These are phyloP conservation scores for Sphagnum tenellum DNA, from an alignment of 225 moss, liverwort and hornwort species.

Conservation along the genomic window DNA sequence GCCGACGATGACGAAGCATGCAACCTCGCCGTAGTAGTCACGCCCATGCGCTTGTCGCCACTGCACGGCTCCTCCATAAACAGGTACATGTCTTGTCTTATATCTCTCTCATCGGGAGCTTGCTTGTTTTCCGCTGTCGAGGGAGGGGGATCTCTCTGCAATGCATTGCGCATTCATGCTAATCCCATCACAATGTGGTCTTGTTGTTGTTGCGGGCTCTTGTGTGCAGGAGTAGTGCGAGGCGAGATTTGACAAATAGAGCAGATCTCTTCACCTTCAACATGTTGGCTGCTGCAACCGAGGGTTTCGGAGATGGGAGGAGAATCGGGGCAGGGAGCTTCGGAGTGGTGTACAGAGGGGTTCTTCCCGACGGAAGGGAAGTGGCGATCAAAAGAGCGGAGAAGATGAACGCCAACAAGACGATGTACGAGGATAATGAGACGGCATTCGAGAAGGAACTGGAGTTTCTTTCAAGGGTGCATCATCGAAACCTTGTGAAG, in stretches of 20 bases:
- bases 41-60: too few species aligned
- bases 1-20: too few species aligned
- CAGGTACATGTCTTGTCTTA: too few species aligned
- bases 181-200: neutral
- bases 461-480: slow-evolving; percentile 7
- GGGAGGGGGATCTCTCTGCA: too few species aligned
- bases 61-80: too few species aligned
- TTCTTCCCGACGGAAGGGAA: slow-evolving; percentile 15
- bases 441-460: slow-evolving; percentile 7
- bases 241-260: neutral
- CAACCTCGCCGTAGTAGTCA: too few species aligned
- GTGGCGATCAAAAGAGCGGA: slow-evolving; percentile 24
- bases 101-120: too few species aligned
- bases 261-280: slow-evolving; percentile 10
- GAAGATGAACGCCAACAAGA: slow-evolving; percentile 2
- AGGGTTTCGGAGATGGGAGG: slow-evolving; percentile 12
- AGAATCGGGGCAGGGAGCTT: slow-evolving; percentile 18
- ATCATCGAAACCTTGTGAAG: slow-evolving; percentile 13
- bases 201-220: neutral
- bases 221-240: neutral
- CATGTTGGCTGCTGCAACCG: slow-evolving; percentile 6
- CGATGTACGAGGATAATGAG: slow-evolving; percentile 4
- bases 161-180: neutral
- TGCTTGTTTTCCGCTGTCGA: too few species aligned
- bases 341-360: slow-evolving; percentile 16